Conservation (phyloP, 1,284 basidiomycete species). For the Lentinus polychrous region DNA sequence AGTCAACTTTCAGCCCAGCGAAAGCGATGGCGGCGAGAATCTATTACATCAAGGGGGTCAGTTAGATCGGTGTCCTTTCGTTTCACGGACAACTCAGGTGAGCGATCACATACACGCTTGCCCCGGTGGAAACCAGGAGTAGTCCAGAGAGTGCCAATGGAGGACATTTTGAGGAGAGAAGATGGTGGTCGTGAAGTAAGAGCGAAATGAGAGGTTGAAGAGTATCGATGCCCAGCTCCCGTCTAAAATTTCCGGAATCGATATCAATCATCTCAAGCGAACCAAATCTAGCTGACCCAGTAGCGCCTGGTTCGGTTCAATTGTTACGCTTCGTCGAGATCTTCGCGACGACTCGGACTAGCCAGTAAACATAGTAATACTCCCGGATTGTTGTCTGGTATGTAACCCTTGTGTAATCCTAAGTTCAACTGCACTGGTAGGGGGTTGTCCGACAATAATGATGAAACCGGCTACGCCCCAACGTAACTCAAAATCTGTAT, state of each 20-base stretch:
- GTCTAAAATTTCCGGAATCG: background rate
- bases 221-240: background rate
- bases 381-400: too few species aligned
- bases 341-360: too few species aligned
- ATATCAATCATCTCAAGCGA: background rate
- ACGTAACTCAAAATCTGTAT: too few species aligned
- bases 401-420: too few species aligned
- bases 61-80: slow-evolving; percentile 5
- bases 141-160: slow-evolving; percentile 58
- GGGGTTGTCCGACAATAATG: too few species aligned
- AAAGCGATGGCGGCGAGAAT: slow-evolving; percentile 70
- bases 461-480: too few species aligned
- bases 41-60: slow-evolving; percentile 35
- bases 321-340: too few species aligned
- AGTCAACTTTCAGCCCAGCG: slow-evolving; percentile 62
- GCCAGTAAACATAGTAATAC: too few species aligned
- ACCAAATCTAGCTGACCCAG: too few species aligned
- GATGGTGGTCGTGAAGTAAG: background rate
- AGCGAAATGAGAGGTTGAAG: background rate
- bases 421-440: too few species aligned
- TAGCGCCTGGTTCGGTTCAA: too few species aligned
- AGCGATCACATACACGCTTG: slow-evolving; percentile 39
- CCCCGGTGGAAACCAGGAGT: slow-evolving; percentile 33
- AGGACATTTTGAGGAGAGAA: slow-evolving; percentile 36
- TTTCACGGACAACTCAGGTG: background rate